Conservation (phyloP, 257 asterid genomes). For the Solanum pennellii region DNA sequence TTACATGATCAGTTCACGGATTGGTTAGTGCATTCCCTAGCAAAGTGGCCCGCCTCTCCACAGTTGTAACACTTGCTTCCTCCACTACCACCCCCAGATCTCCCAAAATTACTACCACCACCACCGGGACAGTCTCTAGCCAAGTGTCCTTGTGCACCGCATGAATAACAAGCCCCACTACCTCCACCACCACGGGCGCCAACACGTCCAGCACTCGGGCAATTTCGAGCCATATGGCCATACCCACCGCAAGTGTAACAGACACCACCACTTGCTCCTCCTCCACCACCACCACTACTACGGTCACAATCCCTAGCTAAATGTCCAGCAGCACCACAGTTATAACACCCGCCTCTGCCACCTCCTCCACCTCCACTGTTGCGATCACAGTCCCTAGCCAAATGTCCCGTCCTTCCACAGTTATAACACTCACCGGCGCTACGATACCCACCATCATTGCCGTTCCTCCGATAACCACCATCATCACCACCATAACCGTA, state of each 20-base stretch:
- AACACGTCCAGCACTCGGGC: constrained; percentile 21
- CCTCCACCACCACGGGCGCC: constrained; percentile 14
- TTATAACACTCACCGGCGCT: constrained; percentile 29
- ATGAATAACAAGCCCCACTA: constrained; percentile 36
- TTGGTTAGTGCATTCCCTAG: constrained; percentile 54
- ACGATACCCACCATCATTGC: constrained; percentile 11
- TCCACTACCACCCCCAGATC: constrained; percentile 27
- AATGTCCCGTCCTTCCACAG: constrained; percentile 28
- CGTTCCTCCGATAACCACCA: constrained; percentile 11
- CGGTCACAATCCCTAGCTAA: constrained; percentile 25
- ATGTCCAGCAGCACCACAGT: constrained; percentile 29
- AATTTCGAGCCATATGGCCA: constrained; percentile 58
- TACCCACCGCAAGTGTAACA: constrained; percentile 57
- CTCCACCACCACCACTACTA: not conserved
- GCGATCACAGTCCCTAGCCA: constrained; percentile 35
- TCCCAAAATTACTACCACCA: constrained; percentile 16
- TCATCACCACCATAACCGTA: not conserved
- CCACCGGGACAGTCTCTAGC: constrained; percentile 58
- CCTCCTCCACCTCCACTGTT: not conserved
- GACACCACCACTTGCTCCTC: constrained; percentile 27
- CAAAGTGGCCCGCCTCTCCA: constrained; percentile 66
- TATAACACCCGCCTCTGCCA: constrained; percentile 21
- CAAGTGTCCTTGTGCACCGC: constrained; percentile 59
- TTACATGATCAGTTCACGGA: not conserved
- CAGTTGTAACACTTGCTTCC: constrained; percentile 50